Conservation (phyloP, 805 yeast genomes). For the Wickerhamiella qilinensis region DNA sequence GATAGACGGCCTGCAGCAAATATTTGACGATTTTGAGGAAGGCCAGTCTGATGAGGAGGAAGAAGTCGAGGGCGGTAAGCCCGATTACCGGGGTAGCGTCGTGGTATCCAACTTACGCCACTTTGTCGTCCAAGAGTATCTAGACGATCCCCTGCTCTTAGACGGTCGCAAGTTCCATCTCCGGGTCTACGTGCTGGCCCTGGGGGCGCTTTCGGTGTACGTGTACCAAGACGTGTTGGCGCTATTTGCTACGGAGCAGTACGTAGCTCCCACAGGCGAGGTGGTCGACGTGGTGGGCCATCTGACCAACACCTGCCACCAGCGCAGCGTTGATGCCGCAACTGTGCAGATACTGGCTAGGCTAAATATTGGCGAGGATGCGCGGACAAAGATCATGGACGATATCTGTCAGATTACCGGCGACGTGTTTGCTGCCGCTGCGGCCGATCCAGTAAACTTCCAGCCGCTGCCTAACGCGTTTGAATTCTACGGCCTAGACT, state of each 20-base stretch:
- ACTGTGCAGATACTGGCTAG: conserved; percentile 51
- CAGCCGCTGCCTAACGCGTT: conserved; percentile 66
- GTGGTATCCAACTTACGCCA: conserved; percentile 79
- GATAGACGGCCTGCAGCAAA: conserved; percentile 60
- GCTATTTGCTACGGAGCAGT: conserved; percentile 52
- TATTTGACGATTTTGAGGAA: conserved; percentile 65
- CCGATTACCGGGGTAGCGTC: conserved; percentile 53
- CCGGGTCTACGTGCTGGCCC: conserved; percentile 64
- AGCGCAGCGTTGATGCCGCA: conserved; percentile 24
- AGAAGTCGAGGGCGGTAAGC: conserved; percentile 17
- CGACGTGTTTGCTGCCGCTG: conserved; percentile 71
- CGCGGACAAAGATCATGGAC: conserved; percentile 29
- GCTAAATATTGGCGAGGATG: conserved; percentile 28
- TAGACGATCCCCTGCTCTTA: conserved; percentile 53
- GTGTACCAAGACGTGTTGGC: conserved; percentile 72
- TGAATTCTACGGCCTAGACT: conserved; percentile 83
- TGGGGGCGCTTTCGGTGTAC: conserved; percentile 58
- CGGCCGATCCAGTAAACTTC: conserved; percentile 71
- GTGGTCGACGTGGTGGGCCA: conserved; percentile 48
- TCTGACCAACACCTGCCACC: conserved; percentile 86
- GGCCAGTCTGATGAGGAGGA: conserved; percentile 25
- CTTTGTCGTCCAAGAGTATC: conserved; percentile 76
- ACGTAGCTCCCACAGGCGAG: conserved; percentile 22
- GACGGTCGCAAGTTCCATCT: conserved; percentile 71
- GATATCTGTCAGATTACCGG: conserved; percentile 46